These are phyloP conservation scores for Edaphochlamys debaryana DNA, from an alignment of 139 green algal species.

Conservation along the genomic window DNA sequence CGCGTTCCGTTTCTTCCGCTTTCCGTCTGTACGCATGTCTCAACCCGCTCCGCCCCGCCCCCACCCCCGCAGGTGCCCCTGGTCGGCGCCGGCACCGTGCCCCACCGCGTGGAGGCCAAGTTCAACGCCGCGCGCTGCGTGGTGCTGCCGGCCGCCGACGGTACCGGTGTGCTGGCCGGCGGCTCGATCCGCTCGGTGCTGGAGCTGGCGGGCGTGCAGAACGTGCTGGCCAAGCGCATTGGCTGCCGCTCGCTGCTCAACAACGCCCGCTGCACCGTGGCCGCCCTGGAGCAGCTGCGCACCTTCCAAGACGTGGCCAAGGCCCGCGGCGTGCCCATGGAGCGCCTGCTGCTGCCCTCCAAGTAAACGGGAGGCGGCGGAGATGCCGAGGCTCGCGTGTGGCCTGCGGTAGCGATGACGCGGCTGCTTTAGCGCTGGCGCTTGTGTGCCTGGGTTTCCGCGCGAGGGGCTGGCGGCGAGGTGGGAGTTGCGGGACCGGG, in stretches of 20 bases:
- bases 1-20: too few species aligned
- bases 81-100: slow-evolving; percentile 82
- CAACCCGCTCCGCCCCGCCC: too few species aligned
- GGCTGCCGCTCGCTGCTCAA: slow-evolving; percentile 90
- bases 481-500: too few species aligned
- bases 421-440: too few species aligned
- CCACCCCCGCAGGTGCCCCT: slow-evolving; percentile 63
- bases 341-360: slow-evolving; percentile 65
- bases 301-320: slow-evolving; percentile 75
- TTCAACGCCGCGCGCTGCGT: slow-evolving; percentile 88
- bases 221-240: slow-evolving; percentile 95
- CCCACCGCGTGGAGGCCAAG: slow-evolving; percentile 84
- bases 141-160: slow-evolving; percentile 89
- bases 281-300: slow-evolving; percentile 77
- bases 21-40: too few species aligned
- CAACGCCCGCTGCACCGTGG: slow-evolving; percentile 89
- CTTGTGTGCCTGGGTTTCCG: too few species aligned
- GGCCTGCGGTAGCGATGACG: too few species aligned
- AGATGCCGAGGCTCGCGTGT: too few species aligned
- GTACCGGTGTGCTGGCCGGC: slow-evolving; percentile 87
- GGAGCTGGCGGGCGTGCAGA: slow-evolving; percentile 92
- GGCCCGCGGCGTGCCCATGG: slow-evolving; percentile 74
- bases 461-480: too few species aligned
- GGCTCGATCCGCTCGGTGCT: slow-evolving; percentile 88
- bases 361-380: background rate